Base-by-base conservation (phyloP, 768 basidiomycete species). In the Tubosaeta brunneosetosa region DNA sequence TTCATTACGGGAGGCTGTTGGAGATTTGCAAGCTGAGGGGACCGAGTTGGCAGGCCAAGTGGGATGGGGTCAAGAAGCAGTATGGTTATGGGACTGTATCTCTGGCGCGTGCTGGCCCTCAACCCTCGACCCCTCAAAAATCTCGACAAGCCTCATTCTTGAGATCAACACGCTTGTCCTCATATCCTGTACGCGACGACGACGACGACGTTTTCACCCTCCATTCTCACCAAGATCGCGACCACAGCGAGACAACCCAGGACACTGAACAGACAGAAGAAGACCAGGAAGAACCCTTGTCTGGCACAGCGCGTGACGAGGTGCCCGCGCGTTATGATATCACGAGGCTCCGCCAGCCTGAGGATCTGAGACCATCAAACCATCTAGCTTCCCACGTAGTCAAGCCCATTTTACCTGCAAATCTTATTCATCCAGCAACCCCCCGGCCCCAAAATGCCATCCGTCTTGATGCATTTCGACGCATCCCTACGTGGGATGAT, bases 21-120 rank as follows among this genome's bases (percentile, higher is more conserved):
- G 91, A 93, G 66, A 73, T 94, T 3, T 88, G 88, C 43, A 89
- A 87, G 38, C 63, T 93, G 60, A 88, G 83, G 69, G 92, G 88
- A 10, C 75, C 74, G 51, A 86, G 80, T 62, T 94, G 91, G 91
- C 80, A 76, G 29, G 85, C 83, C 29, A 91, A 91, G 68, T 94
- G 92, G 92, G 73, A 73, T 32, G 74, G 74, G 56, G 83, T 88
- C 49, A 92, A 86, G 72, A 64, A 64, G 32, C 80, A 82, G 57
- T 66, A 81, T 57, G 74, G 73, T 12, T 75, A 78, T 56, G 70
- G 59, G 26, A 56, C 55, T 22, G 51, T 55, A n/a, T 47, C 47
- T 32, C 52, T 29, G 29, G 29, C 66, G 53, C 52, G 41, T 25
- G 43, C 44, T n/a, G 43, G 29, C n/a, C 49, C 42, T 50, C 64